These are phyloP conservation scores for Citrus trifoliata DNA, from an alignment of 345 rosid species.

Conservation along the genomic window DNA sequence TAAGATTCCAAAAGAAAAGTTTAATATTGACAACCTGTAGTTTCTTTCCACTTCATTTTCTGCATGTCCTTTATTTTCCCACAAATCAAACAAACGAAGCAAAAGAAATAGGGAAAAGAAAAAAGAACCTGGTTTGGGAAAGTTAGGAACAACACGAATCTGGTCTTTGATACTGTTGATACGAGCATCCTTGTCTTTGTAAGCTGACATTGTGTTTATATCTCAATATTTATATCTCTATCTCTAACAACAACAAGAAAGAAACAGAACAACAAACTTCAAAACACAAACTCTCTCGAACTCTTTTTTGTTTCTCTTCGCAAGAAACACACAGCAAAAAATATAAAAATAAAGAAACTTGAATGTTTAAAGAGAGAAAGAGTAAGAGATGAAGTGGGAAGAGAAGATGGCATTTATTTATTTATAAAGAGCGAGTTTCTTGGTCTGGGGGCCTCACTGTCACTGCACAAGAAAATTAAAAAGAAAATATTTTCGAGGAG, in stretches of 20 bases:
- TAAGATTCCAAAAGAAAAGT: not conserved
- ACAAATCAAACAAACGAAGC: not conserved
- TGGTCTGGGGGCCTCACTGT: slow-evolving; percentile 24
- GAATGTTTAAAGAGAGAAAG: not conserved
- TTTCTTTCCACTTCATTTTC: not conserved
- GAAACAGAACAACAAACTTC: not conserved
- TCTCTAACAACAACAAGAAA: not conserved
- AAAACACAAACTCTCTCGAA: not conserved
- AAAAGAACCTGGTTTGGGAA: slow-evolving; percentile 67
- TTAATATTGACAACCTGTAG: not conserved
- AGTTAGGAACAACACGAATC: slow-evolving; percentile 89
- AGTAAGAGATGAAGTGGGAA: not conserved
- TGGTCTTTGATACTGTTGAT: slow-evolving; percentile 61
- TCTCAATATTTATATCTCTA: not conserved
- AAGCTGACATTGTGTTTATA: slow-evolving; percentile 57
- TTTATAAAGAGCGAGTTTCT: not conserved
- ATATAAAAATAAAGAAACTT: not conserved
- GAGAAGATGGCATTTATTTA: slow-evolving; percentile 17
- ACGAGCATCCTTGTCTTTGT: slow-evolving; percentile 66
- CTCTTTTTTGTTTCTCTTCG: not conserved
- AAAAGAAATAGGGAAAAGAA: not conserved
- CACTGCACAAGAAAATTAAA: slow-evolving; percentile 26
- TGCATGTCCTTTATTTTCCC: not conserved
- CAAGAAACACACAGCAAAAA: not conserved
- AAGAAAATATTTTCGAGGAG: slow-evolving; percentile 3